phyloP scores from a whole-genome alignment of 2,329 filamentous ascomycete genomes.

The Elsinoe necatrix region DNA sequence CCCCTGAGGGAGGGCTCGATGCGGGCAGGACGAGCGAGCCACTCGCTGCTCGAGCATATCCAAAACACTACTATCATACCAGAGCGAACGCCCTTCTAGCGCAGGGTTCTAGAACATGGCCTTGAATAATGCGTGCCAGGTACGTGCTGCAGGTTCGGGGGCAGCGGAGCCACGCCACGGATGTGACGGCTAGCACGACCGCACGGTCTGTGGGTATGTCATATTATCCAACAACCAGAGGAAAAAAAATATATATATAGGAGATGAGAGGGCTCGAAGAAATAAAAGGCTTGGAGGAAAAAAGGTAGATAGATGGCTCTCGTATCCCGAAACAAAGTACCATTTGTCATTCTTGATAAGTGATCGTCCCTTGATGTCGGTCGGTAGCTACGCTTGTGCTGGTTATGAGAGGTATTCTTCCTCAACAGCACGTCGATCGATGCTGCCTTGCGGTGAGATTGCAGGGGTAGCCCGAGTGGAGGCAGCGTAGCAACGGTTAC shows the following conservation, averaged over 20 bases:
- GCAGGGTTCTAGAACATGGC: neutral
- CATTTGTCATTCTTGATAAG: neutral
- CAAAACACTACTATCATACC: neutral
- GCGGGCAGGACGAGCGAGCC: neutral
- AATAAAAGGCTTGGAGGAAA: too few relatives aligned
- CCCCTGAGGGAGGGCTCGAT: too few relatives aligned
- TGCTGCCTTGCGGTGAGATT: neutral
- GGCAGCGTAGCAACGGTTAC: neutral
- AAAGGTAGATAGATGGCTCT: neutral
- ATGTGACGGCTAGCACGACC: neutral
- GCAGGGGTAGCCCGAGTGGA: neutral
- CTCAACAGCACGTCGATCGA: neutral
- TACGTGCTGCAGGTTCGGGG: neutral
- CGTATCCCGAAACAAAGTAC: neutral
- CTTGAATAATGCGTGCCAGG: neutral
- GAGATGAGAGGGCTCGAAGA: too few relatives aligned
- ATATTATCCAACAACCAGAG: neutral
- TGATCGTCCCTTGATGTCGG: too few relatives aligned
- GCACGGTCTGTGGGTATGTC: neutral
- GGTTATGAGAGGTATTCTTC: neutral
- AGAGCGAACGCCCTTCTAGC: neutral
- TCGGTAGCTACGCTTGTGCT: too few relatives aligned
- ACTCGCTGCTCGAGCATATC: neutral
- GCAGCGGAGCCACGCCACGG: neutral
- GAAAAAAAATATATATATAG: neutral